Base-by-base conservation (phyloP, 192 early-diverging fungal species). In the Coemansia reversa region DNA sequence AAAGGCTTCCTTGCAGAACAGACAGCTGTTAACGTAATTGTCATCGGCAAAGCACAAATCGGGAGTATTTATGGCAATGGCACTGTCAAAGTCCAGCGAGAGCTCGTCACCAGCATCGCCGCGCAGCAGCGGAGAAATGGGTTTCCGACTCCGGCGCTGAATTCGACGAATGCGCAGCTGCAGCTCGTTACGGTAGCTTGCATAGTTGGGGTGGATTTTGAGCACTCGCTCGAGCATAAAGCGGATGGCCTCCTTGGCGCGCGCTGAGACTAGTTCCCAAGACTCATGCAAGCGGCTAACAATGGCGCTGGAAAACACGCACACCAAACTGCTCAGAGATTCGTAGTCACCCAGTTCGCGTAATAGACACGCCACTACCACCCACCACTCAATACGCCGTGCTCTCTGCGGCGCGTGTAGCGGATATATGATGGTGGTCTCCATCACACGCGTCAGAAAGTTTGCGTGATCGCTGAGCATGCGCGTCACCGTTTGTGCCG, bases 311-410 rank as follows among this genome's bases (percentile, higher is more conserved):
- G 71, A 70, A 50, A 79, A 74, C 28, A 70, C 77, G 61, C 77
- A 79, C 19, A 70, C 61, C 60, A 79, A 58, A 54, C 77, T 74
- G 62, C 65, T 79, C 16, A 74, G 64, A 35, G 77, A 74, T 58
- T 79, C 77, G 65, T 79, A 79, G 64, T 79, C 77, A 65, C 77
- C 77, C 56, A 79, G 68, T 58, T 79, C 77, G 62, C 77, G 77
- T 27, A 74, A 19, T 16, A 79, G 61, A 35, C 72, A 74, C 0
- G 66, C 65, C 5, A 67, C 72, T 7, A 65, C 63, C 7, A 68
- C 47, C 77, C 77, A 79, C 77, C 77, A 79, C 57, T 79, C 77
- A 48, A 79, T 74, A 28, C 77, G 67, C 48, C 58, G 51, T 8
- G 77, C 71, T 25, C 77, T 71, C 53, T 70, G 67, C 8, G 42